Conservation (phyloP, 2,329 filamentous ascomycete species). For the Ceratocystis cubensis region DNA sequence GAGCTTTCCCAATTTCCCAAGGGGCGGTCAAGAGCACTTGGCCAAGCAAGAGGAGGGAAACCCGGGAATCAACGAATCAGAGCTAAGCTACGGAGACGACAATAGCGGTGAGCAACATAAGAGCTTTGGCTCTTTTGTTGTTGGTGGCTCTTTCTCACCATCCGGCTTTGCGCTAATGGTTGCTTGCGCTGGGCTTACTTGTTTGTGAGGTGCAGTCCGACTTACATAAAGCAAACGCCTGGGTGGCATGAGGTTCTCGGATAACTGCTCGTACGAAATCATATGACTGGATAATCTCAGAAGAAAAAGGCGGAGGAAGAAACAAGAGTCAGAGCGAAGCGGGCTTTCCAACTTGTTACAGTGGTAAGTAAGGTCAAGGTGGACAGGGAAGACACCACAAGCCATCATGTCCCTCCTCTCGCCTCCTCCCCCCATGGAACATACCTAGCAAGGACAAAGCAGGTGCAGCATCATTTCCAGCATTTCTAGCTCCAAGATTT, state of each 20-base stretch:
- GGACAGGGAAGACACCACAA: neutral
- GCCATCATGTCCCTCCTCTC: neutral
- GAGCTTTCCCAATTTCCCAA: neutral
- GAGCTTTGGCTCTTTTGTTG: neutral
- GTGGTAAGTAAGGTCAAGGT: neutral
- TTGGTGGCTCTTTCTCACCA: neutral
- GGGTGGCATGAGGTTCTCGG: neutral
- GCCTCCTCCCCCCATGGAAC: no score
- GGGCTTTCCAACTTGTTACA: neutral
- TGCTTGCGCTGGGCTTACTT: neutral
- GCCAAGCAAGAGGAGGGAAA: neutral
- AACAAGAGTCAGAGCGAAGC: neutral
- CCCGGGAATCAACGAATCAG: neutral
- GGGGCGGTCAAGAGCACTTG: neutral
- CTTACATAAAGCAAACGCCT: neutral
- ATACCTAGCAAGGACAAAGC: neutral
- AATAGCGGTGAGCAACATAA: neutral
- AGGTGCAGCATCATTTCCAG: neutral
- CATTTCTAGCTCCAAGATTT: neutral
- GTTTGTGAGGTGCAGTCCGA: conserved; percentile 4
- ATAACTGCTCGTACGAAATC: neutral
- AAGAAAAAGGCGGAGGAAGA: neutral
- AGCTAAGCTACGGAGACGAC: neutral
- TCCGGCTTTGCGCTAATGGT: neutral
- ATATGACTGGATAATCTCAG: neutral